Evolutionary conservation across 768 basidiomycete genomes (phyloP).

Genomic region (Boletus fagicola): DNA sequence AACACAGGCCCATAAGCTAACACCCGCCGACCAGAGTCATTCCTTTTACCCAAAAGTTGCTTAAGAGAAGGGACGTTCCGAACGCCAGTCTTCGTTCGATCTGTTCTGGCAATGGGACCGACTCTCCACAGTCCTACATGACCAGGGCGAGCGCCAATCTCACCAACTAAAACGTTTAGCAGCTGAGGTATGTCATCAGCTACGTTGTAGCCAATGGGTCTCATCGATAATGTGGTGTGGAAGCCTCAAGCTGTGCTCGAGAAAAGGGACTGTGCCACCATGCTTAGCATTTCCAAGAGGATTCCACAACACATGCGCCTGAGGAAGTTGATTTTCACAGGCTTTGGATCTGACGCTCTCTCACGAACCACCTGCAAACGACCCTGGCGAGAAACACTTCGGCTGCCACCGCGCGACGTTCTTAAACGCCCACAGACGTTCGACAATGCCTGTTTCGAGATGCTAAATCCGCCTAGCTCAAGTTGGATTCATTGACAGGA

Average conservation of each 20-base stretch:
- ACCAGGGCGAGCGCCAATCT: not conserved
- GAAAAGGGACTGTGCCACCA: not conserved
- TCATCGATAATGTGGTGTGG: not conserved
- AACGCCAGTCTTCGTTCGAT: constrained; percentile 36
- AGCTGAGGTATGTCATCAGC: constrained; percentile 9
- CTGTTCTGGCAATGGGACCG: constrained; percentile 36
- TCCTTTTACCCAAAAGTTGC: constrained; percentile 42
- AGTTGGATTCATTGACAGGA: not conserved
- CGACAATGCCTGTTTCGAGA: not conserved
- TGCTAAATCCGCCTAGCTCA: not conserved
- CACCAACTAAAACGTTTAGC: not conserved
- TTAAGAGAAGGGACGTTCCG: constrained; percentile 35
- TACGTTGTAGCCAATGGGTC: not conserved
- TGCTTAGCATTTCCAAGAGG: not conserved
- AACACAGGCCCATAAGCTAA: not conserved
- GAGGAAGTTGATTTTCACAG: not conserved
- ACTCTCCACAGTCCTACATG: constrained; percentile 26
- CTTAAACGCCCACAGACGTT: not conserved
- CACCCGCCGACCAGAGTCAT: constrained; percentile 16
- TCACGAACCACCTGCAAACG: not conserved
- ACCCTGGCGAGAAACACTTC: not conserved
- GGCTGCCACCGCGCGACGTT: not conserved
- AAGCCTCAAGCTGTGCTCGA: not conserved
- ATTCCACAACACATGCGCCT: not conserved
- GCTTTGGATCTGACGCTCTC: not conserved